A percentile compares a stretch with the other conserved stretches of the same genome.
Evolutionary conservation across 108 stramenopile genomes (phyloP).

Genomic region (Schizochytrium sp.): DNA sequence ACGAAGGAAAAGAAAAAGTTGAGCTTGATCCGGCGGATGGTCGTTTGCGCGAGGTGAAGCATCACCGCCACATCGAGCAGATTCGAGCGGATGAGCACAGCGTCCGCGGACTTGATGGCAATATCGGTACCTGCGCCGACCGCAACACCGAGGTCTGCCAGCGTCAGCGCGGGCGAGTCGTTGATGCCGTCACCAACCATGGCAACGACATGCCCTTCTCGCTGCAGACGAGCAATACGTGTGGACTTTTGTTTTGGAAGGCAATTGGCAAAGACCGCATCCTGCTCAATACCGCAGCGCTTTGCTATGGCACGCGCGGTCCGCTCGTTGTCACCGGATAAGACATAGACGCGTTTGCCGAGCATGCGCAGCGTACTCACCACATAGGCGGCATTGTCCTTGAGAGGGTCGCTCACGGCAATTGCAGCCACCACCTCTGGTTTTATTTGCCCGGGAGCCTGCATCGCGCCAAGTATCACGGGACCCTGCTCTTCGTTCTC

Average conservation of each 20-base stretch:
- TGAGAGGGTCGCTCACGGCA: slow-evolving; percentile 70
- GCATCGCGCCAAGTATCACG: slow-evolving; percentile 65
- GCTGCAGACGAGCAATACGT: slow-evolving; percentile 58
- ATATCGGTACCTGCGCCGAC: slow-evolving; percentile 91
- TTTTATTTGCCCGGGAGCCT: slow-evolving; percentile 24
- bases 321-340: slow-evolving; percentile 83
- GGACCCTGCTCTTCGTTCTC: slow-evolving; percentile 69
- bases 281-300: slow-evolving; percentile 56
- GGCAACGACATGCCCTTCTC: slow-evolving; percentile 60
- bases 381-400: slow-evolving; percentile 57
- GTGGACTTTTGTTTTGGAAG: slow-evolving; percentile 72
- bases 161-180: slow-evolving; percentile 86
- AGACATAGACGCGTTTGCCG: slow-evolving; percentile 87
- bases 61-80: slow-evolving; percentile 76
- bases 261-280: slow-evolving; percentile 70
- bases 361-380: slow-evolving; percentile 52
- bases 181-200: slow-evolving; percentile 99
- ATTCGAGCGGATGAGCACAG: slow-evolving; percentile 77
- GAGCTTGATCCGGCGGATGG: slow-evolving; percentile 75
- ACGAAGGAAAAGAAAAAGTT: slow-evolving; percentile 84
- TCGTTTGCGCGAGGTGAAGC: slow-evolving; percentile 70
- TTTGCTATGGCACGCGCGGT: slow-evolving; percentile 76
- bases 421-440: slow-evolving; percentile 54
- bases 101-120: slow-evolving; percentile 86
- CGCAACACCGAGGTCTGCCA: slow-evolving; percentile 86